These are phyloP conservation scores for Cladosporium phlei DNA, from an alignment of 2,329 filamentous ascomycete species.

Conservation along the genomic window DNA sequence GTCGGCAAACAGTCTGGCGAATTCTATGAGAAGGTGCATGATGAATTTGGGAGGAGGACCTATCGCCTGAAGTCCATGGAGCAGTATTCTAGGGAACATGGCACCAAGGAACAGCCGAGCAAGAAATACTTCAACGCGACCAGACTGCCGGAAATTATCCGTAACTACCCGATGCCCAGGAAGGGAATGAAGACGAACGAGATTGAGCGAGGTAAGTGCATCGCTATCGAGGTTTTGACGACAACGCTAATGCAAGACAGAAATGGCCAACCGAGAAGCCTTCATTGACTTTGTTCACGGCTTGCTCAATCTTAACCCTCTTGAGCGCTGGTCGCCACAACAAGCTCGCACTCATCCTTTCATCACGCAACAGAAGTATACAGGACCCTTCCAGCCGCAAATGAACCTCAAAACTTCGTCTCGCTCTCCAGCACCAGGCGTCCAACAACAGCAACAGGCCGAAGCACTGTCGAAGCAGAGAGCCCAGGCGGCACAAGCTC, in stretches of 20 bases:
- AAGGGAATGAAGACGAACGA: conserved; percentile 99
- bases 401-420: conserved; percentile 87
- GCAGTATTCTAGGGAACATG: conserved; percentile 91
- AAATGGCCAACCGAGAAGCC: conserved; percentile 96
- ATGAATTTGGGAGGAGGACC: conserved; percentile 86
- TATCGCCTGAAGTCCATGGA: conserved; percentile 97
- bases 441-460: conserved; percentile 92
- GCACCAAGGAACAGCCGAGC: conserved; percentile 96
- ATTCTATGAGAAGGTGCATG: conserved; percentile 89
- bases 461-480: conserved; percentile 92
- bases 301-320: conserved; percentile 85
- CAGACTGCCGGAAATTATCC: conserved; percentile 92
- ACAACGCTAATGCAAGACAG: conserved; percentile 44
- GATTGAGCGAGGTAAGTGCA: conserved; percentile 77
- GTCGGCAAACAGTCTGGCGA: conserved; percentile 97
- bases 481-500: conserved; percentile 51
- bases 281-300: conserved; percentile 98
- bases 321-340: conserved; percentile 95
- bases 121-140: conserved; percentile 99
- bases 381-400: conserved; percentile 89
- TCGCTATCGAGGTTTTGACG: not conserved
- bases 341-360: conserved; percentile 97
- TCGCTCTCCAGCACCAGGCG: conserved; percentile 84
- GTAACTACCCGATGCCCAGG: conserved; percentile 93
- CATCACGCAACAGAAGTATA: conserved; percentile 97